phyloP scores from a whole-genome alignment of 371 early-diverging fungal species.

The Mucor saturninus region DNA sequence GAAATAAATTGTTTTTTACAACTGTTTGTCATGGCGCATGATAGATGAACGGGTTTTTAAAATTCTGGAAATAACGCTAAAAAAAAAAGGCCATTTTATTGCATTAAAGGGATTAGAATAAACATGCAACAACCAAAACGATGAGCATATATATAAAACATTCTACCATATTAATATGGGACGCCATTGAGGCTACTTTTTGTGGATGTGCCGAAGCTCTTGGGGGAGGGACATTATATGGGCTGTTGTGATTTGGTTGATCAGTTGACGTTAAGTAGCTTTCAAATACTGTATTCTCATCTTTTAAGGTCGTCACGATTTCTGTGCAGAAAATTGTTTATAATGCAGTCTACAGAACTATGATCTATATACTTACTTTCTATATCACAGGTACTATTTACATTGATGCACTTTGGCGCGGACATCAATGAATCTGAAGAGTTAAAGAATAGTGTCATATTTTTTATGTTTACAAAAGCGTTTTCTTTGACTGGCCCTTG shows the following conservation, averaged over 20 bases:
- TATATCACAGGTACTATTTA: not conserved
- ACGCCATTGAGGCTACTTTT: no score
- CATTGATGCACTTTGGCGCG: not conserved
- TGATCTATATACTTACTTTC: not conserved
- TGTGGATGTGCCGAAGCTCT: no score
- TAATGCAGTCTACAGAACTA: not conserved
- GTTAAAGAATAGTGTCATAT: conserved; percentile 49
- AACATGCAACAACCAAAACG: no score
- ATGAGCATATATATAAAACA: no score
- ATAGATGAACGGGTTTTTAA: not conserved
- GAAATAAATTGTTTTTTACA: not conserved
- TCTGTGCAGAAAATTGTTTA: not conserved
- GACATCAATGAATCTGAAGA: conserved; percentile 15
- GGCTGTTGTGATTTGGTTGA: not conserved
- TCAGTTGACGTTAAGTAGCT: not conserved
- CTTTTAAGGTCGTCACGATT: not conserved
- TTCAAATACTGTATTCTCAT: not conserved
- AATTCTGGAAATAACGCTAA: not conserved
- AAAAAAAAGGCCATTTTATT: not conserved
- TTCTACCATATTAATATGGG: no score
- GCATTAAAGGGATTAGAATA: no score
- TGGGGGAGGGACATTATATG: not conserved
- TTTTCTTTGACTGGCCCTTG: conserved; percentile 37
- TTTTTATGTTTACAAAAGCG: conserved; percentile 35
- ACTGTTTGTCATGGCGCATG: not conserved